Conservation (phyloP, 257 asterid species). For the Capsicum chinense region DNA sequence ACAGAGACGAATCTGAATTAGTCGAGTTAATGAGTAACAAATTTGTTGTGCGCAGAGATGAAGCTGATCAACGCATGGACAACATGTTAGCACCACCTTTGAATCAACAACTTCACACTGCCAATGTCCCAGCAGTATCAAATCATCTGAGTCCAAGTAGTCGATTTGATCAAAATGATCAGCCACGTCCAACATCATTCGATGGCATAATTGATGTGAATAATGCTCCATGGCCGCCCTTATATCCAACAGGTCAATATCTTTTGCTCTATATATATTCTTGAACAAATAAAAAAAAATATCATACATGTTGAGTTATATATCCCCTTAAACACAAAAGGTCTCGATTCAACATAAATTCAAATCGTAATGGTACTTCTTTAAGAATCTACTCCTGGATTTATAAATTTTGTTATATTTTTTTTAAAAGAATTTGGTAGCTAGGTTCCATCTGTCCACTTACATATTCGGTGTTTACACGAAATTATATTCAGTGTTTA, state of each 20-base stretch:
- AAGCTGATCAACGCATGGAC: slow-evolving; percentile 50
- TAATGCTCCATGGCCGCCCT: slow-evolving; percentile 68
- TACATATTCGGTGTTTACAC: too few relatives aligned
- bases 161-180: slow-evolving; percentile 57
- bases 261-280: not conserved
- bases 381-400: too few relatives aligned
- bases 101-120: slow-evolving; percentile 52
- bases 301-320: not conserved
- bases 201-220: slow-evolving; percentile 66
- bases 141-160: slow-evolving; percentile 53
- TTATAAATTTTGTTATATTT: too few relatives aligned
- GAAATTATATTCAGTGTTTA: too few relatives aligned
- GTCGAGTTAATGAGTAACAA: not conserved
- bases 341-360: too few relatives aligned
- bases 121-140: slow-evolving; percentile 43
- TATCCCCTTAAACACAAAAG: too few relatives aligned
- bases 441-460: too few relatives aligned
- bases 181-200: slow-evolving; percentile 48
- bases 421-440: too few relatives aligned
- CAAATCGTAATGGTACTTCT: too few relatives aligned
- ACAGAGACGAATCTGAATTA: not conserved
- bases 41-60: slow-evolving; percentile 48
- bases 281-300: not conserved
- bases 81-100: slow-evolving; percentile 50
- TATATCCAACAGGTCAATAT: slow-evolving; percentile 61